Conservation (phyloP, 805 yeast species). For the Saturnispora quitensis region DNA sequence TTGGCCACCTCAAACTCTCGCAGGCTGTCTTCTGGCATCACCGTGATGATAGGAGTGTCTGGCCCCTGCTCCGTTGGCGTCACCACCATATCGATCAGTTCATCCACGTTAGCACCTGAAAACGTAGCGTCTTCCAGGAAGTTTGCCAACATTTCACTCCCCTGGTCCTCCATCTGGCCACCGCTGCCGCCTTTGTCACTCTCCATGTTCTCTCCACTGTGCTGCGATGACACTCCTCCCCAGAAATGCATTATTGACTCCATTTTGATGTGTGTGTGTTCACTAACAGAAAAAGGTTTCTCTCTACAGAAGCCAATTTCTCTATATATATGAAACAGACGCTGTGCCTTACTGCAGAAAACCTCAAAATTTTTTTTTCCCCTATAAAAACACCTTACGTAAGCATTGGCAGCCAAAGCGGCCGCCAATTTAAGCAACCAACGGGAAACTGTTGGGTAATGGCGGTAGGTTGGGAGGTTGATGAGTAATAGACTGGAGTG, state of each 20-base stretch:
- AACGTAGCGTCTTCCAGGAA: not conserved
- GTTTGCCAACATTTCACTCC: not conserved
- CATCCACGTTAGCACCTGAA: not conserved
- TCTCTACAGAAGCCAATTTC: not conserved
- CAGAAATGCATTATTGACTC: not conserved
- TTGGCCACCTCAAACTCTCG: constrained; percentile 38
- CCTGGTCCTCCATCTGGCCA: not conserved
- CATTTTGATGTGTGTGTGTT: not conserved
- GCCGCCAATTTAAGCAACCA: not conserved
- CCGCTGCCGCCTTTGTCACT: not conserved
- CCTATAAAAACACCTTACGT: not conserved
- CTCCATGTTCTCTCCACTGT: not conserved
- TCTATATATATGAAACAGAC: not conserved
- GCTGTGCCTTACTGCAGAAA: not conserved
- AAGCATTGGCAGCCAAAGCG: not conserved
- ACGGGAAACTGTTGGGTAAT: not conserved
- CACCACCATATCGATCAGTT: not conserved
- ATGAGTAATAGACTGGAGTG: not conserved
- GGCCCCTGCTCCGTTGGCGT: constrained; percentile 1
- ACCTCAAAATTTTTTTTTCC: not conserved
- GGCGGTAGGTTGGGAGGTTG: not conserved
- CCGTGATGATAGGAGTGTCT: constrained; percentile 1
- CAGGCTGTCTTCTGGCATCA: constrained; percentile 19
- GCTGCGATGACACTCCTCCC: not conserved
- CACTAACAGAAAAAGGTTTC: not conserved